Percentiles rank a stretch among this genome's conserved stretches.
These are phyloP conservation scores for Cladophialophora bantiana DNA, from an alignment of 2,329 filamentous ascomycete genomes.

Conservation along the genomic window DNA sequence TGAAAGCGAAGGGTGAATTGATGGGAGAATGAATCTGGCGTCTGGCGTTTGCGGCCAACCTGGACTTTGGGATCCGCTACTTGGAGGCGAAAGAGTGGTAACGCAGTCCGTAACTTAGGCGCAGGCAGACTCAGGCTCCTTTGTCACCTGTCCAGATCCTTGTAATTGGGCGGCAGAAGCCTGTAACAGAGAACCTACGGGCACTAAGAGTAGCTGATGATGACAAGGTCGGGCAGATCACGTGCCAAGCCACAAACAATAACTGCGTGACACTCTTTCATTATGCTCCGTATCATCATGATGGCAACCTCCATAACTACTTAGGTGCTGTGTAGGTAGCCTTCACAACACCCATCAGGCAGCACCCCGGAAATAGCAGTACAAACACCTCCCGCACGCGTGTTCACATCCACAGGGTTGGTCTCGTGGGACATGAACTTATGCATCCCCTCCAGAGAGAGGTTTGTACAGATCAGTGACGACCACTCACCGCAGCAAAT, in stretches of 20 bases:
- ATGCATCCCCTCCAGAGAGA: not conserved
- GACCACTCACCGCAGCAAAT: not conserved
- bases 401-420: not conserved
- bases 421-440: not conserved
- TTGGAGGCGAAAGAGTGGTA: constrained; percentile 17
- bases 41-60: constrained; percentile 21
- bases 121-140: constrained; percentile 17
- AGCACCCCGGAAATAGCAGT: not conserved
- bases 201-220: constrained; percentile 8
- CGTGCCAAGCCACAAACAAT: constrained; percentile 16
- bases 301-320: too few relatives aligned
- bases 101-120: constrained; percentile 13
- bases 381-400: not conserved
- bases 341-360: not conserved
- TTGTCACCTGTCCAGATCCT: constrained; percentile 14
- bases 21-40: constrained; percentile 13
- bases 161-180: constrained; percentile 19
- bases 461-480: not conserved
- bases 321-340: not conserved
- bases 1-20: constrained; percentile 13
- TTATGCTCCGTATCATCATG: not conserved
- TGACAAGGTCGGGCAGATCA: constrained; percentile 6
- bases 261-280: not conserved
- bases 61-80: constrained; percentile 23
- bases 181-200: constrained; percentile 11